phyloP scores from a whole-genome alignment of 2,329 filamentous ascomycete genomes.

The Trichophyton rubrum region DNA sequence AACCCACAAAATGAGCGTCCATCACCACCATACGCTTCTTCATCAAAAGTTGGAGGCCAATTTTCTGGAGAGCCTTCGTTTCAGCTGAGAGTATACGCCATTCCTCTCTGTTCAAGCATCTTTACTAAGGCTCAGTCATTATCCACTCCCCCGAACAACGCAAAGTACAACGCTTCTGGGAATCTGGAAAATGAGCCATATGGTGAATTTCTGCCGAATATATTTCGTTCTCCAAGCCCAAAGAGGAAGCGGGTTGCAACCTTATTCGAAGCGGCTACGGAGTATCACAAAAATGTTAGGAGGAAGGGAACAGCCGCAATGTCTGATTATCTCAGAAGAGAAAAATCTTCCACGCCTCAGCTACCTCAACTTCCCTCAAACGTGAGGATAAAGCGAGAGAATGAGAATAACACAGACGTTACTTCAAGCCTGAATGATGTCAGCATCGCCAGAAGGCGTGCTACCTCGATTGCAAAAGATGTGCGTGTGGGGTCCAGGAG shows the following conservation, averaged over 20 bases:
- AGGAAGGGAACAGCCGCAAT: constrained; percentile 29
- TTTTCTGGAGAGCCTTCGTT: constrained; percentile 6
- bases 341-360: constrained; percentile 22
- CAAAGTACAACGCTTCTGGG: constrained; percentile 7
- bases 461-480: background rate
- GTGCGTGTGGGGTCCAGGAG: background rate
- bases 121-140: constrained; percentile 25
- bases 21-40: constrained; percentile 27
- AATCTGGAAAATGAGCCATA: constrained; percentile 12
- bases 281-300: constrained; percentile 30
- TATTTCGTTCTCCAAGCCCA: constrained; percentile 27
- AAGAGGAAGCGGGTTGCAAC: constrained; percentile 34
- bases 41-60: constrained; percentile 18
- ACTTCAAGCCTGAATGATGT: background rate
- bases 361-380: constrained; percentile 15
- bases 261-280: constrained; percentile 30
- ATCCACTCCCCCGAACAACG: constrained; percentile 22
- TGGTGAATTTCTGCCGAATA: constrained; percentile 28
- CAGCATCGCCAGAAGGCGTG: background rate
- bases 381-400: constrained; percentile 26
- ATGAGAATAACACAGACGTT: constrained; percentile 13
- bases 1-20: constrained; percentile 11
- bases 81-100: constrained; percentile 27
- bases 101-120: constrained; percentile 24
- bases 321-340: constrained; percentile 26